Evolutionary conservation across 768 basidiomycete genomes (phyloP).

Genomic region (Auricularia sp.): DNA sequence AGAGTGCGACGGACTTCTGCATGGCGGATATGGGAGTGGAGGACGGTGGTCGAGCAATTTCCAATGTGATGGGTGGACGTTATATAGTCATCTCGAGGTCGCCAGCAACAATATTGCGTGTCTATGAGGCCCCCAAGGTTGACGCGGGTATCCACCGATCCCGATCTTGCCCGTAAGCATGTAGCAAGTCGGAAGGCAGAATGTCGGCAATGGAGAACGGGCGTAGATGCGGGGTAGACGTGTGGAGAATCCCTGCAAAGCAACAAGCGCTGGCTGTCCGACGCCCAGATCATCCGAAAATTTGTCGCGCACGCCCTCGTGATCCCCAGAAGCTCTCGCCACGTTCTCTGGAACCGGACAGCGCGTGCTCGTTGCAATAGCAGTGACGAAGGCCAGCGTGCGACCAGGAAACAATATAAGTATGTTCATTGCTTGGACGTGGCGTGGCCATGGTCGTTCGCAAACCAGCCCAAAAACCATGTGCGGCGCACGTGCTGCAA

Average conservation of each 20-base stretch:
- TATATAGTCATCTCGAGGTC: neutral
- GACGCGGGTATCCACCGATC: neutral
- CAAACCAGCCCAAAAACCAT: too few relatives aligned
- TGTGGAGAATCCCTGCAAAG: neutral
- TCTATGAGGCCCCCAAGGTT: neutral
- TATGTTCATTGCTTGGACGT: too few relatives aligned
- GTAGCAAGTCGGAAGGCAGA: neutral
- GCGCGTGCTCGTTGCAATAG: too few relatives aligned
- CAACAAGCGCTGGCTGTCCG: neutral
- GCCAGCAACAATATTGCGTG: neutral
- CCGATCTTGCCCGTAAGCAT: neutral
- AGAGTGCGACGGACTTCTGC: neutral
- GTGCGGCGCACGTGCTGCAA: too few relatives aligned
- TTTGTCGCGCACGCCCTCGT: neutral
- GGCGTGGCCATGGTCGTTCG: too few relatives aligned
- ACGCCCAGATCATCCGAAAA: neutral
- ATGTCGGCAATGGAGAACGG: neutral
- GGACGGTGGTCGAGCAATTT: neutral
- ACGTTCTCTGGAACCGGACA: too few relatives aligned
- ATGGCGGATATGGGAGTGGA: neutral
- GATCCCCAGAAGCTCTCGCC: neutral
- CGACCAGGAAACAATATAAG: too few relatives aligned
- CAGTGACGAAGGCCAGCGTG: too few relatives aligned
- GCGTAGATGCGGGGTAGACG: neutral
- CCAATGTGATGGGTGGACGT: neutral